Evolutionary conservation across 768 basidiomycete genomes (phyloP).

Genomic region (Termitomyces sp.): DNA sequence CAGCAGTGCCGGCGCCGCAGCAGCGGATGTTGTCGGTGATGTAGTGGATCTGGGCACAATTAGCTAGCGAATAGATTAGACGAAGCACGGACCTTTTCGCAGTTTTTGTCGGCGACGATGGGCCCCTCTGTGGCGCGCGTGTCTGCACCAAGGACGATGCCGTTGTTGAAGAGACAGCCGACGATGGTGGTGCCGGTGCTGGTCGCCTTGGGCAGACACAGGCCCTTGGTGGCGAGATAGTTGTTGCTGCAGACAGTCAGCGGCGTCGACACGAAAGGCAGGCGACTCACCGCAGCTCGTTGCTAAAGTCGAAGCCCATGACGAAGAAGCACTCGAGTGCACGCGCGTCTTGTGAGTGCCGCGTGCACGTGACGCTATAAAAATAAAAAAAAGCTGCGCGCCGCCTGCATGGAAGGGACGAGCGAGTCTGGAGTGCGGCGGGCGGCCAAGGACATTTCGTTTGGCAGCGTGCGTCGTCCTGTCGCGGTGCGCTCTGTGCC

Average conservation of each 20-base stretch:
- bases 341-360: no score
- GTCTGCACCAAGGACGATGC: slow-evolving; percentile 93
- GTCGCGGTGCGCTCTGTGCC: background rate
- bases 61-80: background rate
- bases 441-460: slow-evolving; percentile 18
- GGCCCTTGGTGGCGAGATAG: slow-evolving; percentile 64
- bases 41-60: slow-evolving; percentile 77
- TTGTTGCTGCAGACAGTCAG: slow-evolving; percentile 49
- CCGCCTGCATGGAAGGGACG: background rate
- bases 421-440: slow-evolving; percentile 14
- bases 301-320: slow-evolving; percentile 73
- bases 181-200: slow-evolving; percentile 98
- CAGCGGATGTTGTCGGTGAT: slow-evolving; percentile 94
- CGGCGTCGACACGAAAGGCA: background rate
- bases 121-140: slow-evolving; percentile 92
- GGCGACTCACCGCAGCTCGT: slow-evolving; percentile 51
- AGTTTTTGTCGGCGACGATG: slow-evolving; percentile 99
- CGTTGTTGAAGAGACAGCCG: slow-evolving; percentile 88
- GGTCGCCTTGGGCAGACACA: slow-evolving; percentile 77
- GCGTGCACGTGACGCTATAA: no score
- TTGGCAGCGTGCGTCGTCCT: slow-evolving; percentile 17
- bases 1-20: slow-evolving; percentile 99
- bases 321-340: no score
- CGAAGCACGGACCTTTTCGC: slow-evolving; percentile 77
- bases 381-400: no score